Percentiles rank a stretch among this genome's conserved stretches.
These are phyloP conservation scores for Periconia digitata DNA, from an alignment of 2,329 filamentous ascomycete genomes.

Conservation along the genomic window DNA sequence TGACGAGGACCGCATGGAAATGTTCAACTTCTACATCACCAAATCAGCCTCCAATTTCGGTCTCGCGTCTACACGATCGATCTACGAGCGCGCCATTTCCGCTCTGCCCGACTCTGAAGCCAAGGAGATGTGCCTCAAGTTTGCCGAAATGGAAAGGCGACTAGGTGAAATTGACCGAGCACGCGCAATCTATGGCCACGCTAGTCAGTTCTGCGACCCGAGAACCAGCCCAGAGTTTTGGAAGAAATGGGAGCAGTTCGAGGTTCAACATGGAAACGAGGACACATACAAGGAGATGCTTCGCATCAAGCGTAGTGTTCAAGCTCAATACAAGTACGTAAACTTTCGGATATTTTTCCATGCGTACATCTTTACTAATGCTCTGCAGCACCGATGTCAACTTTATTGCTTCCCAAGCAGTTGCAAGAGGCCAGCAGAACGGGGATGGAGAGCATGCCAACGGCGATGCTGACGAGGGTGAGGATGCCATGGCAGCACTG, in stretches of 20 bases:
- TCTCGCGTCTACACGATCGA: constrained; percentile 87
- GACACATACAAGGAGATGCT: constrained; percentile 99
- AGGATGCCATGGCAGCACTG: constrained; percentile 85
- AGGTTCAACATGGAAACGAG: constrained; percentile 97
- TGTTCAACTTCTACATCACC: constrained; percentile 99
- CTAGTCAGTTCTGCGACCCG: constrained; percentile 95
- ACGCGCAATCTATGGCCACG: constrained; percentile 92
- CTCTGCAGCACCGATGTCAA: constrained; percentile 79
- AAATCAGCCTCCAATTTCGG: constrained; percentile 98
- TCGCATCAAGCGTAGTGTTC: constrained; percentile 93
- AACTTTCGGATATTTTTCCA: not conserved
- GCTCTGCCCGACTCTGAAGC: constrained; percentile 92
- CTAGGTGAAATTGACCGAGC: constrained; percentile 93
- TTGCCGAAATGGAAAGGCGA: constrained; percentile 92
- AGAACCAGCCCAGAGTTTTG: constrained; percentile 88
- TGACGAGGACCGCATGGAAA: constrained; percentile 91
- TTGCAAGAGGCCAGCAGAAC: constrained; percentile 75
- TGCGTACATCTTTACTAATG: constrained; percentile 35
- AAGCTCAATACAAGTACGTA: constrained; percentile 88
- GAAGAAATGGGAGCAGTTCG: constrained; percentile 96
- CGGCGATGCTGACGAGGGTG: constrained; percentile 53
- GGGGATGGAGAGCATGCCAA: constrained; percentile 49
- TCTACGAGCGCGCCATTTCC: constrained; percentile 94
- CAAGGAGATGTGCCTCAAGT: constrained; percentile 97
- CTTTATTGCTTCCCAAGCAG: constrained; percentile 94